Percentiles rank a stretch among this genome's conserved stretches.
phyloP scores from a whole-genome alignment of 2,329 filamentous ascomycete species.

The Arthrinium puccinioides region DNA sequence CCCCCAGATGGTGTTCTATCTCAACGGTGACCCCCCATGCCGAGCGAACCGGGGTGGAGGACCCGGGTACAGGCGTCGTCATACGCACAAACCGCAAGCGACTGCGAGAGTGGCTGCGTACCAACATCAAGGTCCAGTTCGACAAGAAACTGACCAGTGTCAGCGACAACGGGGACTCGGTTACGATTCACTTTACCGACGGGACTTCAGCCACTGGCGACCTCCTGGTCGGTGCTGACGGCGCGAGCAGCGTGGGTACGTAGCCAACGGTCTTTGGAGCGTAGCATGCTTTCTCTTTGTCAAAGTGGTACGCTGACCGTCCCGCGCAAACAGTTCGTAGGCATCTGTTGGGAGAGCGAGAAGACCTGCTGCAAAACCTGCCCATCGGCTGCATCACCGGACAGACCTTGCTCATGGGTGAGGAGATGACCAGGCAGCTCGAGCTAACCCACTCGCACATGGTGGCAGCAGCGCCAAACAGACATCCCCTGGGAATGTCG shows the following conservation, averaged over 20 bases:
- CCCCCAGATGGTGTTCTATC: too few relatives aligned
- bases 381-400: background rate
- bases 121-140: background rate
- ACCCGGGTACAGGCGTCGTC: background rate
- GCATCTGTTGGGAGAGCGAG: too few relatives aligned
- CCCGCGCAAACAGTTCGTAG: too few relatives aligned
- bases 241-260: conserved; percentile 28
- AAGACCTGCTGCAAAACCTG: background rate
- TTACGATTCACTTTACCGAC: background rate
- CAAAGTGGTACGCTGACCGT: too few relatives aligned
- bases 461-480: background rate
- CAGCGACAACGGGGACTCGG: background rate
- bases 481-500: background rate
- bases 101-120: background rate
- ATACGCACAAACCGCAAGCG: background rate
- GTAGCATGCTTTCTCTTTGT: too few relatives aligned
- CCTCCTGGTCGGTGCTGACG: conserved; percentile 32
- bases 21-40: too few relatives aligned
- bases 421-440: background rate
- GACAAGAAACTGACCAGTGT: background rate
- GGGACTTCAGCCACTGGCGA: conserved; percentile 25
- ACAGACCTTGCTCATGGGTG: background rate
- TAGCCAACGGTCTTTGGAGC: too few relatives aligned
- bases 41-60: too few relatives aligned
- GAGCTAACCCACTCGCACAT: background rate